These are phyloP conservation scores for Paraurostyla sp. DNA, from an alignment of 73 alveolate genomes.

Conservation along the genomic window DNA sequence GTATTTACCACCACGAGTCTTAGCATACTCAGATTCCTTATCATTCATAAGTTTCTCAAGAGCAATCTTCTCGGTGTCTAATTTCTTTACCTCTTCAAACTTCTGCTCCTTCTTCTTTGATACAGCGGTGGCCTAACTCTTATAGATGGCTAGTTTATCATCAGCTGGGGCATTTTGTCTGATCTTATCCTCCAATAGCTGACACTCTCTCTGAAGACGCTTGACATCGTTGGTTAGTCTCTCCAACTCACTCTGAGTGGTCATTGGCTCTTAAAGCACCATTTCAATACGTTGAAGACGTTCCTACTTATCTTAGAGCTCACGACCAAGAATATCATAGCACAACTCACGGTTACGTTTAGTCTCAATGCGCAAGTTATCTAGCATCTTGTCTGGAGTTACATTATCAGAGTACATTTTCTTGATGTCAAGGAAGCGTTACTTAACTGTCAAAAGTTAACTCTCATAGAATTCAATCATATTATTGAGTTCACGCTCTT, in stretches of 20 bases:
- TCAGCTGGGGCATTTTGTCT: constrained; percentile 85
- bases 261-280: constrained; percentile 92
- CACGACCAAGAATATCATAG: constrained; percentile 93
- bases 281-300: constrained; percentile 88
- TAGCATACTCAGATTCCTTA: constrained; percentile 92
- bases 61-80: constrained; percentile 88
- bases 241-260: constrained; percentile 89
- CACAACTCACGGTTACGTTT: constrained; percentile 93
- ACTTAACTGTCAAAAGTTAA: constrained; percentile 83
- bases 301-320: constrained; percentile 90
- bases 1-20: constrained; percentile 92
- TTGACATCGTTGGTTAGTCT: constrained; percentile 88
- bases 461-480: constrained; percentile 91
- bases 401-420: constrained; percentile 84
- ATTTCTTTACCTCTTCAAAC: constrained; percentile 79
- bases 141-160: constrained; percentile 89
- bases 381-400: constrained; percentile 83
- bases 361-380: constrained; percentile 87
- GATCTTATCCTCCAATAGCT: constrained; percentile 85
- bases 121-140: constrained; percentile 94
- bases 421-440: constrained; percentile 89
- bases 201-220: constrained; percentile 88
- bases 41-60: constrained; percentile 89
- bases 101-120: constrained; percentile 91
- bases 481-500: constrained; percentile 87